Base-by-base conservation (phyloP, 2,329 filamentous ascomycete species). In the Talaromyces sp. region DNA sequence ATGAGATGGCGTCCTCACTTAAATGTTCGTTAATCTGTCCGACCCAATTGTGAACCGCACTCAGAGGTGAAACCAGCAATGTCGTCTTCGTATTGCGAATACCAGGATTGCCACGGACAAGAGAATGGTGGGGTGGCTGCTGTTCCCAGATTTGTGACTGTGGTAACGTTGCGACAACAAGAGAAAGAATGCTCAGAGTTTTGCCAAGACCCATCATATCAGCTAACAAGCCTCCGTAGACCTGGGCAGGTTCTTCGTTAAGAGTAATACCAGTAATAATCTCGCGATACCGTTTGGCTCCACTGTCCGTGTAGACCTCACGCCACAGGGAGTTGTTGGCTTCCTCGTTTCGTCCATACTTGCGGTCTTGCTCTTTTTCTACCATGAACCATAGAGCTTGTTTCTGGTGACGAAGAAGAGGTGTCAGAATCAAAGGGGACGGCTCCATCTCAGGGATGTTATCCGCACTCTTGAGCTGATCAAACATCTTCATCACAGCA, bases 131-230 rank as follows among this genome's bases (percentile, higher is more conserved):
- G 0, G 88, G 86, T 2, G 76, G 69, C 55, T 80, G 77, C 5
- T 74, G 73, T 2, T 83, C 83, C 84, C 91, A 98, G 0, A 81
- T 75, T 9, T 75, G 70, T 1, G 92, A 87, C 42, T 88, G 83
- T 0, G 82, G 77, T 2, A 88, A 75, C 0, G 91, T 90, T 33
- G 83, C 83, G 1, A 87, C 82, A 12, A 96, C 79, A 16, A 98
- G 81, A 0, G 93, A 89, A 1, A 98, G 80, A 18, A 97, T 88
- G 71, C 91, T 96, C 58, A 99, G 75, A 0, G 90, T 93, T 76
- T 93, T 95, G 8, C 90, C 90, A n/a, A 93, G 79, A 28, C 91
- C 91, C 91, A 95, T 95, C 86, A 93, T 91, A 72, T 93, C 90
- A 14, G 90, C 90, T 21, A 93, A 78, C 39, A 93, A 87, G 2